These are phyloP conservation scores for Vitis cinerea DNA, from an alignment of 164 flowering plant genomes.

Conservation along the genomic window DNA sequence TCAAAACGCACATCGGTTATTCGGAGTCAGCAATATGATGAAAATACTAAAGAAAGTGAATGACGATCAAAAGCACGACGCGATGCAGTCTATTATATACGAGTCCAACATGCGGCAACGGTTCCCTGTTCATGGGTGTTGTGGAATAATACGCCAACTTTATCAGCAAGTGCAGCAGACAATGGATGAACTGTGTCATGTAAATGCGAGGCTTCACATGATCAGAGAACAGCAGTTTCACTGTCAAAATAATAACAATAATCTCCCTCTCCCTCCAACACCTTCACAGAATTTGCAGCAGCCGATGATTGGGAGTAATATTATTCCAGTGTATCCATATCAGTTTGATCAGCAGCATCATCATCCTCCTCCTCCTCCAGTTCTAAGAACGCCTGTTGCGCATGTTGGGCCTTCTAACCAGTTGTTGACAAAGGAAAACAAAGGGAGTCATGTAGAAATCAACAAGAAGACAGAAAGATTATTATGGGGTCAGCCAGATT, in stretches of 20 bases:
- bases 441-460: too few relatives aligned
- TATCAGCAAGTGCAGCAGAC: not conserved
- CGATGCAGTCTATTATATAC: conserved; percentile 19
- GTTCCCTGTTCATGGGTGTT: conserved; percentile 20
- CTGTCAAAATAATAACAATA: too few relatives aligned
- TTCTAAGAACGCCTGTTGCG: too few relatives aligned
- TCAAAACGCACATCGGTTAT: conserved; percentile 28
- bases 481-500: too few relatives aligned
- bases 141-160: conserved; percentile 6
- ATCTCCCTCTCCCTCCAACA: too few relatives aligned
- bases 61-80: conserved; percentile 2
- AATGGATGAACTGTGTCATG: not conserved
- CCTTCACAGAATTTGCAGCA: not conserved
- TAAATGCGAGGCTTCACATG: conserved; percentile 1
- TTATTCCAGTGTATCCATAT: not conserved
- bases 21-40: conserved; percentile 33
- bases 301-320: not conserved
- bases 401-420: too few relatives aligned
- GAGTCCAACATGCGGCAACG: conserved; percentile 20
- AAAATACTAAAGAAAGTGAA: conserved; percentile 17
- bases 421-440: too few relatives aligned
- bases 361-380: not conserved
- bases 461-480: too few relatives aligned
- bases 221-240: not conserved
- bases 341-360: not conserved